Evolutionary conservation across 371 early-diverging fungal genomes (phyloP).

Genomic region (Rhizoclosmatium hyalinum): DNA sequence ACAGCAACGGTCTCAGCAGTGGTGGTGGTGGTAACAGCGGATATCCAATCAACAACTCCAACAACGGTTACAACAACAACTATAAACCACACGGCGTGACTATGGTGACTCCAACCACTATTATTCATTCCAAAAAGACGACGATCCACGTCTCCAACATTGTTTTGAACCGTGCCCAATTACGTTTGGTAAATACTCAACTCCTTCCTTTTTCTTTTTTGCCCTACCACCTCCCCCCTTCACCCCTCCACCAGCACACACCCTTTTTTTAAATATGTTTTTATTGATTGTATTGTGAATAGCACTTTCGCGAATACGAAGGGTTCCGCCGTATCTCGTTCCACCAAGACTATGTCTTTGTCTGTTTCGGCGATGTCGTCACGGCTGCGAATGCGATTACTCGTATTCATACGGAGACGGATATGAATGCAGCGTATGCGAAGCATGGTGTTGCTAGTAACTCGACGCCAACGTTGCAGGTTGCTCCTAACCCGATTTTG

Average conservation of each 20-base stretch:
- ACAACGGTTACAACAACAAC: conserved; percentile 1
- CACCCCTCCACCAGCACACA: background rate
- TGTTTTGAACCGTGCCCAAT: conserved; percentile 38
- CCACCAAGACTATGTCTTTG: conserved; percentile 51
- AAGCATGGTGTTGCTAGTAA: conserved; percentile 49
- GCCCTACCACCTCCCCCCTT: background rate
- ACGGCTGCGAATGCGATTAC: conserved; percentile 48
- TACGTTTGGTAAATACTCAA: conserved; percentile 29
- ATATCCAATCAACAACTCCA: background rate
- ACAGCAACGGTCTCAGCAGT: too few species aligned
- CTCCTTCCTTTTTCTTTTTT: conserved; percentile 3
- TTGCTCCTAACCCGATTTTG: conserved; percentile 53
- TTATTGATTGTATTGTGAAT: background rate
- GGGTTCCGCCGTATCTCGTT: conserved; percentile 51
- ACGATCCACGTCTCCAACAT: conserved; percentile 56
- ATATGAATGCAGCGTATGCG: conserved; percentile 56
- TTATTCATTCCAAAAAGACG: conserved; percentile 39
- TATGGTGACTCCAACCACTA: conserved; percentile 23
- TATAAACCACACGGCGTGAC: conserved; percentile 3
- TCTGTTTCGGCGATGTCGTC: conserved; percentile 44
- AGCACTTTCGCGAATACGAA: conserved; percentile 40
- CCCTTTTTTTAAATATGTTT: background rate
- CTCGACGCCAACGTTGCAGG: conserved; percentile 47
- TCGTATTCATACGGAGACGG: conserved; percentile 44
- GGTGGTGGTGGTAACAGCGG: background rate